These are phyloP conservation scores for Endocarpon pusillum DNA, from an alignment of 495 filamentous ascomycete species.

Conservation along the genomic window DNA sequence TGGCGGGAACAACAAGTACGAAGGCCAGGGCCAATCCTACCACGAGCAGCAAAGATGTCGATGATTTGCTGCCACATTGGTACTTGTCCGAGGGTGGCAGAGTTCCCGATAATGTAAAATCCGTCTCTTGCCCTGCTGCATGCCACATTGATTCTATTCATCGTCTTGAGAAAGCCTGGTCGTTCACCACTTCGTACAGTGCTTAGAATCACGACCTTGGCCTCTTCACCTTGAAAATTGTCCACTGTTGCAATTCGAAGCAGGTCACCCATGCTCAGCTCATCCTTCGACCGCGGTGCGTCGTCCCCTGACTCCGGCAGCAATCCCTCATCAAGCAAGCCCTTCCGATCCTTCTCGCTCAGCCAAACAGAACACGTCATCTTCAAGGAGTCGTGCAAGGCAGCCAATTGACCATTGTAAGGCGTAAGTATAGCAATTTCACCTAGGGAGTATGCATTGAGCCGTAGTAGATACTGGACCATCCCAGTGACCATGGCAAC, in stretches of 20 bases:
- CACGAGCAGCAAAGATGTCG: constrained; percentile 27
- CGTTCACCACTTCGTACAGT: constrained; percentile 44
- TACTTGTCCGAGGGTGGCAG: constrained; percentile 34
- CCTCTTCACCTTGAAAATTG: constrained; percentile 63
- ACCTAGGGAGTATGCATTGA: constrained; percentile 37
- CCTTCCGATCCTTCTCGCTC: constrained; percentile 42
- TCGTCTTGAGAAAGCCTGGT: background rate
- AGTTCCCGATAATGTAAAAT: constrained; percentile 74
- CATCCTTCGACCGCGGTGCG: constrained; percentile 2
- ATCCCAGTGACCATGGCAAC: constrained; percentile 43
- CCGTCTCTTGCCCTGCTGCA: constrained; percentile 51
- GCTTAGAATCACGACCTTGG: constrained; percentile 55
- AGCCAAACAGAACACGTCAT: constrained; percentile 16
- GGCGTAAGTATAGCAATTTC: constrained; percentile 65
- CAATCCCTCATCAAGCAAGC: constrained; percentile 26
- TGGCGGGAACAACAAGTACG: constrained; percentile 53
- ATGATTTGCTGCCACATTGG: constrained; percentile 57
- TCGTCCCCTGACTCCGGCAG: constrained; percentile 7
- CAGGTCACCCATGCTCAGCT: constrained; percentile 29
- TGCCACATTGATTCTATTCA: constrained; percentile 1
- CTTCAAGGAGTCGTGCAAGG: constrained; percentile 16
- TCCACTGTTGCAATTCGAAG: constrained; percentile 53
- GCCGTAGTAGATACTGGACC: constrained; percentile 45
- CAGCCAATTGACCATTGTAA: constrained; percentile 47
- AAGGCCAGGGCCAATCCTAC: constrained; percentile 35